phyloP scores from a whole-genome alignment of 345 rosid genomes.

The Crucihimalaya himalaica region DNA sequence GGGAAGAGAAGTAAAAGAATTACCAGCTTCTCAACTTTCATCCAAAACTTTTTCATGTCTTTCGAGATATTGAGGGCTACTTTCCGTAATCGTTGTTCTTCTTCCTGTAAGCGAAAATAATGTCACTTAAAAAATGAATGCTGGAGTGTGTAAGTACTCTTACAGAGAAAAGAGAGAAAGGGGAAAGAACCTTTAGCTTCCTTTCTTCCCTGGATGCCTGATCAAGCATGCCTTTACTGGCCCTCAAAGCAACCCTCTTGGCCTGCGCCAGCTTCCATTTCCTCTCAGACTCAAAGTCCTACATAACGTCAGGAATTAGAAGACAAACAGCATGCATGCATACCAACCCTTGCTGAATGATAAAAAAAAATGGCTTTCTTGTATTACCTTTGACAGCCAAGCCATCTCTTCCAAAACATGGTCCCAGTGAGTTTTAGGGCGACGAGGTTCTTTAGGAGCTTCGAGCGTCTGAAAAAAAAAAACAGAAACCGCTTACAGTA shows the following conservation, averaged over 20 bases:
- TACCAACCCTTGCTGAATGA: background rate
- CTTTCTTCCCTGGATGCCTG: slow-evolving; percentile 90
- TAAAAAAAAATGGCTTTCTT: slow-evolving; percentile 5
- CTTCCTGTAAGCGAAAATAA: slow-evolving; percentile 64
- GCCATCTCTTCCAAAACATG: slow-evolving; percentile 97
- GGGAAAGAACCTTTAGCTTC: slow-evolving; percentile 77
- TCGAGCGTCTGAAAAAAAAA: slow-evolving; percentile 65
- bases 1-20: slow-evolving; percentile 29
- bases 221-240: slow-evolving; percentile 97
- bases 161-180: slow-evolving; percentile 11
- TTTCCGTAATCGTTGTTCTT: slow-evolving; percentile 83
- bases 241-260: slow-evolving; percentile 89
- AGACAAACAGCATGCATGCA: slow-evolving; percentile 33
- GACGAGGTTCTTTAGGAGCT: slow-evolving; percentile 91
- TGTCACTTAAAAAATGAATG: slow-evolving; percentile 9
- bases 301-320: slow-evolving; percentile 38
- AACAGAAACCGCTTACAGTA: slow-evolving; percentile 9
- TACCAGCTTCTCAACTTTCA: slow-evolving; percentile 97
- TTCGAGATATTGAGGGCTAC: slow-evolving; percentile 88
- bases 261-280: slow-evolving; percentile 98
- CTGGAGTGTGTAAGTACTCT: slow-evolving; percentile 2
- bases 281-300: slow-evolving; percentile 99
- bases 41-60: slow-evolving; percentile 97
- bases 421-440: slow-evolving; percentile 98
- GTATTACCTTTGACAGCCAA: slow-evolving; percentile 92